phyloP scores from a whole-genome alignment of 2,329 filamentous ascomycete genomes.

The Nigrospora sphaerica region DNA sequence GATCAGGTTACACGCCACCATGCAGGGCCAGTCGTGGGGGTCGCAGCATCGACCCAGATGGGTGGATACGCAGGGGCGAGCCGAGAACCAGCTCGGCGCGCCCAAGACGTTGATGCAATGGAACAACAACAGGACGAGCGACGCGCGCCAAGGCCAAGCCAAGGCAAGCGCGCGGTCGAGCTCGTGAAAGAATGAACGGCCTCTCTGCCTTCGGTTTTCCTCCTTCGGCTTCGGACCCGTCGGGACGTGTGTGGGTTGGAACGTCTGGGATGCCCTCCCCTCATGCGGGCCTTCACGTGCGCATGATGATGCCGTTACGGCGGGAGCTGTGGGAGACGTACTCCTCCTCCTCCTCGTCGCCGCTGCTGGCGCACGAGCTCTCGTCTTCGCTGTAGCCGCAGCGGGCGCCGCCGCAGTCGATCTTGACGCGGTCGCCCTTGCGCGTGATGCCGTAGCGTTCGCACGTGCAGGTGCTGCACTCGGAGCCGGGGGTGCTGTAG shows the following conservation, averaged over 20 bases:
- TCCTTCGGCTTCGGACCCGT: constrained; percentile 13
- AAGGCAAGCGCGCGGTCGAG: constrained; percentile 10
- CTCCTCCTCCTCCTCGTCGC: constrained; percentile 51
- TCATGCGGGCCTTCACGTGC: constrained; percentile 21
- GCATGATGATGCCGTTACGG: constrained; percentile 58
- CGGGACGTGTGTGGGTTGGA: constrained; percentile 14
- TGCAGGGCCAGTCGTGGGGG: constrained; percentile 28
- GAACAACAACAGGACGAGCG: constrained; percentile 23
- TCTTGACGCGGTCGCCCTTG: constrained; percentile 85
- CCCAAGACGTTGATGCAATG: constrained; percentile 25
- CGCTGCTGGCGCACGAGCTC: constrained; percentile 62
- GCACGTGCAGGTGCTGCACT: constrained; percentile 78
- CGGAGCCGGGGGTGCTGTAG: constrained; percentile 73
- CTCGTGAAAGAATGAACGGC: constrained; percentile 26
- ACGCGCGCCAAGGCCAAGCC: constrained; percentile 16
- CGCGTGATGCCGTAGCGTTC: constrained; percentile 96
- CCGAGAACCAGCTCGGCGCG: constrained; percentile 39
- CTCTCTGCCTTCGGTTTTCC: constrained; percentile 14
- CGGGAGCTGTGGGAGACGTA: constrained; percentile 50
- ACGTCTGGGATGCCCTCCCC: constrained; percentile 10
- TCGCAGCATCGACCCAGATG: constrained; percentile 48
- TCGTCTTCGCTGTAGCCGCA: constrained; percentile 75
- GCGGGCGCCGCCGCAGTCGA: constrained; percentile 86
- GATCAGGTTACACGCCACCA: not conserved
- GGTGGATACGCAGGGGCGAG: constrained; percentile 18